Conservation (phyloP, 345 rosid species). For the Pistacia vera region DNA sequence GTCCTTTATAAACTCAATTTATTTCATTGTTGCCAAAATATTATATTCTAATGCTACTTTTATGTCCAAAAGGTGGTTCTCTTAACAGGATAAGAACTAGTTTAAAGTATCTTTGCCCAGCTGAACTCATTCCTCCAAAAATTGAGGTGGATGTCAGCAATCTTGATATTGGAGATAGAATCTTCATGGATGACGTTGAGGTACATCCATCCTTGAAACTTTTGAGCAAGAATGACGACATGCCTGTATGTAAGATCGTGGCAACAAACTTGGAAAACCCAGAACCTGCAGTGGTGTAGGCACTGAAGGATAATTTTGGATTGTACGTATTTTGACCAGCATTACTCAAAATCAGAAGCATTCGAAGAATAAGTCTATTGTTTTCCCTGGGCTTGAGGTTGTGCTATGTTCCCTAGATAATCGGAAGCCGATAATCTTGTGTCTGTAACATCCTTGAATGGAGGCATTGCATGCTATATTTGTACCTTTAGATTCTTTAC, state of each 20-base stretch:
- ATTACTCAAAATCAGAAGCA: slow-evolving; percentile 4
- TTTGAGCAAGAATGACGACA: slow-evolving; percentile 66
- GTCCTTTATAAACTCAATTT: not conserved
- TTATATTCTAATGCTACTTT: not conserved
- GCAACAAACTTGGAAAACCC: slow-evolving; percentile 42
- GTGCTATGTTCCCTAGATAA: slow-evolving; percentile 8
- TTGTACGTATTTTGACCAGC: slow-evolving; percentile 3
- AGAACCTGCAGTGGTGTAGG: slow-evolving; percentile 33
- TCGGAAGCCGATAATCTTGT: not conserved
- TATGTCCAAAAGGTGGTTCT: slow-evolving; percentile 60
- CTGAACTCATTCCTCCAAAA: slow-evolving; percentile 78
- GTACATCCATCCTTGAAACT: slow-evolving; percentile 79
- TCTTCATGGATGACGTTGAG: slow-evolving; percentile 54
- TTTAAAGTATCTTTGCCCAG: slow-evolving; percentile 61
- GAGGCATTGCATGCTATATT: slow-evolving; percentile 1
- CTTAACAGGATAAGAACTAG: slow-evolving; percentile 51
- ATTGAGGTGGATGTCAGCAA: slow-evolving; percentile 86
- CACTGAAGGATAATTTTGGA: not conserved
- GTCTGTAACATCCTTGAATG: not conserved
- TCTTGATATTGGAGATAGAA: slow-evolving; percentile 72
- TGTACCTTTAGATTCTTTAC: not conserved
- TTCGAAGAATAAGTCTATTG: slow-evolving; percentile 17
- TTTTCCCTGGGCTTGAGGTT: not conserved
- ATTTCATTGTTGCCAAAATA: not conserved
- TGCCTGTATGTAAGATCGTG: slow-evolving; percentile 80